Base-by-base conservation (phyloP, 1,139 yeast species). In the Kluyveromyces marxianus region DNA sequence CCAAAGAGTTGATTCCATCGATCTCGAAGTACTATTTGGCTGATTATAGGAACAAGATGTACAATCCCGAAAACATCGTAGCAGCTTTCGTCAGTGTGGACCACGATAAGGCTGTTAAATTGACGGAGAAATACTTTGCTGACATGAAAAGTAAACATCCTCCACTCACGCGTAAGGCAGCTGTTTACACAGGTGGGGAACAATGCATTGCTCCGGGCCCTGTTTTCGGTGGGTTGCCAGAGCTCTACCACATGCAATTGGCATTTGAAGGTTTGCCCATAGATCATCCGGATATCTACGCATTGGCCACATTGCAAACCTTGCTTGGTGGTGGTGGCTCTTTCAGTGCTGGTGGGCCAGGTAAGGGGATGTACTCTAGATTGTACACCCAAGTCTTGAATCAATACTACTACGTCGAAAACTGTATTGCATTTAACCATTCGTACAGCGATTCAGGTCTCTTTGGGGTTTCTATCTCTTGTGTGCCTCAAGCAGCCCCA, bases 311-410 rank as follows among this genome's bases (percentile, higher is more conserved):
- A 1, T 74, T 92, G 47, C 98, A 92, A 62, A 89, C 92, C 50
- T 71, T 92, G 30, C 71, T 92, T n/a, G 98, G 98, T 37, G 97
- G 97, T 35, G 98, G 98, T 44, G 95, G 97, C 5, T 89, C 97
- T 1, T 92, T 92, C 62, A 83, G 95, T 26, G 97, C 99, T 7
- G 99, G 99, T 54, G 99, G 99, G 0, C 99, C 99, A n/a, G 99
- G 99, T 46, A 92, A 92, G 67, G 99, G 99, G 4, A 90, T 92
- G 97, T 94, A 89, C 65, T 87, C 97, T 2, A 75, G 98, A 50
- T 77, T 94, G 30, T 92, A 89, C 69, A 88, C 96, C 0, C 79
- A 90, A 56, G 96, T 92, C 2, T 73, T 92, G 60, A 92, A 92
- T 68, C 92, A 85, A 63, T 87, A 85, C 63, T 95, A 95, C 38